Evolutionary conservation across 2,329 filamentous ascomycete genomes (phyloP).

Genomic region (Ophiostoma piceae): DNA sequence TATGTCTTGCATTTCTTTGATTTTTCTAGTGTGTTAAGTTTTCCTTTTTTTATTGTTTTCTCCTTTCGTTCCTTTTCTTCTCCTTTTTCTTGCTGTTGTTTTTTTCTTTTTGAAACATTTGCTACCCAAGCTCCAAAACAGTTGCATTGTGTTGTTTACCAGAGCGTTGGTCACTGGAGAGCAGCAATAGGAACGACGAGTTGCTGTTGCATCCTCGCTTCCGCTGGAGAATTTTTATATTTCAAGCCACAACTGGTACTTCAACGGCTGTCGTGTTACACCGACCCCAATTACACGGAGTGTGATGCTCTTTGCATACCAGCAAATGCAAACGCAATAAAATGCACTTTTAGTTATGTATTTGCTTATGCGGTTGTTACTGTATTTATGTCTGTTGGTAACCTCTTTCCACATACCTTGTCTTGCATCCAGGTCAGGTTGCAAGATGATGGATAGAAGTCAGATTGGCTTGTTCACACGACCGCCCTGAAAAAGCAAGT

Average conservation of each 20-base stretch:
- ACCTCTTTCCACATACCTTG: neutral
- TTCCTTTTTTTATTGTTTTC: neutral
- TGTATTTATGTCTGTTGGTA: neutral
- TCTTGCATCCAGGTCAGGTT: conserved; percentile 8
- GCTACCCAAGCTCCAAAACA: neutral
- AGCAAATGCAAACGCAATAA: neutral
- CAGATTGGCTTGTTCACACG: neutral
- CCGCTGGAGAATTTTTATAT: neutral
- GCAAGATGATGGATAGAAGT: neutral
- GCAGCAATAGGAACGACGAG: neutral
- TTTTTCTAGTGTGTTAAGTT: neutral
- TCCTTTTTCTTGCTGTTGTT: neutral
- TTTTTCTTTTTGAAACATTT: neutral
- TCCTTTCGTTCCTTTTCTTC: neutral
- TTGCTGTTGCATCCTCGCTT: conserved; percentile 12
- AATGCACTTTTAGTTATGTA: neutral
- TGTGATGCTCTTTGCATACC: neutral
- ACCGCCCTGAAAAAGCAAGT: conserved; percentile 1
- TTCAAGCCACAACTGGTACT: neutral
- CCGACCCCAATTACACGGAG: neutral
- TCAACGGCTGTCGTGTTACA: conserved; percentile 4
- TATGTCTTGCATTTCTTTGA: neutral
- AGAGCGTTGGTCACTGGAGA: neutral
- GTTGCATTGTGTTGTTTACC: neutral
- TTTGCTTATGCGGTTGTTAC: neutral